Conservation (phyloP, 805 yeast species). For the Yueomyces sp. region DNA sequence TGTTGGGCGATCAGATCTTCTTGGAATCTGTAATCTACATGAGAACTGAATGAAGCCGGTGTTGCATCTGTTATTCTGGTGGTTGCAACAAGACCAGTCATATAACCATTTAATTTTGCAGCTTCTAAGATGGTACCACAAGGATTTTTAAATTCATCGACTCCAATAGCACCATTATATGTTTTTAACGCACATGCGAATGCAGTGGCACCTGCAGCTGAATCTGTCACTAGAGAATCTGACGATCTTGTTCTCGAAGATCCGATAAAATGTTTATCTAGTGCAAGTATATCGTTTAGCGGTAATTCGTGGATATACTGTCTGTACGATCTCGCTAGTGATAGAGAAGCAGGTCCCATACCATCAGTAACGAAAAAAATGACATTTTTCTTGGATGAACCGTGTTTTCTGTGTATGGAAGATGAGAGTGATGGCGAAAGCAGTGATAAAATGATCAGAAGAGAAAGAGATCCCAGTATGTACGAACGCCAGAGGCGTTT, state of each 20-base stretch:
- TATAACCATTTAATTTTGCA: slow-evolving; percentile 64
- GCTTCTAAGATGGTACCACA: slow-evolving; percentile 87
- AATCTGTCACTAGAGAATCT: slow-evolving; percentile 71
- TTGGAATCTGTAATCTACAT: slow-evolving; percentile 59
- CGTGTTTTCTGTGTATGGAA: neutral
- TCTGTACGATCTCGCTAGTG: slow-evolving; percentile 63
- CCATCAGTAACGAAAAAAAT: slow-evolving; percentile 89
- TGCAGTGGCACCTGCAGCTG: slow-evolving; percentile 97
- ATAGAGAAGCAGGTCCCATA: slow-evolving; percentile 85
- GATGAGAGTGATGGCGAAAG: neutral
- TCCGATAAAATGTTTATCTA: slow-evolving; percentile 69
- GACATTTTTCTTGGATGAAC: slow-evolving; percentile 44
- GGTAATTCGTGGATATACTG: slow-evolving; percentile 37
- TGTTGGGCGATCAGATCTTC: slow-evolving; percentile 83
- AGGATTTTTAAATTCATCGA: slow-evolving; percentile 50
- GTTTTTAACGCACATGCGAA: slow-evolving; percentile 74
- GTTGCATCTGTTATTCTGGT: slow-evolving; percentile 92
- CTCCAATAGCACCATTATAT: slow-evolving; percentile 90
- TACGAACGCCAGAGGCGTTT: too few species aligned
- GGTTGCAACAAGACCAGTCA: slow-evolving; percentile 85
- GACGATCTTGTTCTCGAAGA: slow-evolving; percentile 74
- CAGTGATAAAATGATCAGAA: too few species aligned
- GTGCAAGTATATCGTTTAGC: slow-evolving; percentile 38
- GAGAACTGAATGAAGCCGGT: slow-evolving; percentile 81
- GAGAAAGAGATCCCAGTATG: neutral